A percentile compares a stretch with the other conserved stretches of the same genome.
Evolutionary conservation across 2,329 filamentous ascomycete species (phyloP).

Genomic region (Fusarium oligoseptatum): DNA sequence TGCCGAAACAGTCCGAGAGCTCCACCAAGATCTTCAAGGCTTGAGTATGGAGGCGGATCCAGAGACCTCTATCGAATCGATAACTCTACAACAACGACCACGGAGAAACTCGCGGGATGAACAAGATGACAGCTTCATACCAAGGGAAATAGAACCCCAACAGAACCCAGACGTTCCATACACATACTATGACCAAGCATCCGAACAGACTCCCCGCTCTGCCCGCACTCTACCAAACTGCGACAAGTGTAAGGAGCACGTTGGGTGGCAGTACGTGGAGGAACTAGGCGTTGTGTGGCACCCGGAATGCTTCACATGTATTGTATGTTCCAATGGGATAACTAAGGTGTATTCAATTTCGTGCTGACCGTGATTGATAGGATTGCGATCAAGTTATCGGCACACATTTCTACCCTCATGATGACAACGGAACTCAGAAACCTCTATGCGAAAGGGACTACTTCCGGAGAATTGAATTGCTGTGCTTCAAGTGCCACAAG

Average conservation of each 20-base stretch:
- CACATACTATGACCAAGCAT: background rate
- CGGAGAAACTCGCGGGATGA: background rate
- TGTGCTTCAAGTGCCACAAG: background rate
- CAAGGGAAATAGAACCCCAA: background rate
- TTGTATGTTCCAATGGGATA: background rate
- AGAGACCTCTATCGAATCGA: background rate
- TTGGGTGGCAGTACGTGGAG: background rate
- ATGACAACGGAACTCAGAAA: background rate
- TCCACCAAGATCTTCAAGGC: background rate
- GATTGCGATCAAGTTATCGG: background rate
- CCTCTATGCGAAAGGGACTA: conserved; percentile 5
- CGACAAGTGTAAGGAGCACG: background rate
- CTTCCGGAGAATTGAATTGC: background rate
- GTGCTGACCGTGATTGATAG: background rate
- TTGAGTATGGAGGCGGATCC: background rate
- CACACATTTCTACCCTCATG: background rate
- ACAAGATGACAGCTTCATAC: background rate
- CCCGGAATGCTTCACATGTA: background rate
- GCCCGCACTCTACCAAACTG: background rate
- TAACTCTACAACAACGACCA: background rate
- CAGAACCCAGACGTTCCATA: background rate
- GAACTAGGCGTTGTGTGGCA: background rate
- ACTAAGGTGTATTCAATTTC: background rate
- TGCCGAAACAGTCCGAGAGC: background rate
- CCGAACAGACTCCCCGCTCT: background rate